Evolutionary conservation across 352 stramenopile species (phyloP), one percentile per base, ranked within the genome.

Genomic region (Phytopythium ostracodes): DNA sequence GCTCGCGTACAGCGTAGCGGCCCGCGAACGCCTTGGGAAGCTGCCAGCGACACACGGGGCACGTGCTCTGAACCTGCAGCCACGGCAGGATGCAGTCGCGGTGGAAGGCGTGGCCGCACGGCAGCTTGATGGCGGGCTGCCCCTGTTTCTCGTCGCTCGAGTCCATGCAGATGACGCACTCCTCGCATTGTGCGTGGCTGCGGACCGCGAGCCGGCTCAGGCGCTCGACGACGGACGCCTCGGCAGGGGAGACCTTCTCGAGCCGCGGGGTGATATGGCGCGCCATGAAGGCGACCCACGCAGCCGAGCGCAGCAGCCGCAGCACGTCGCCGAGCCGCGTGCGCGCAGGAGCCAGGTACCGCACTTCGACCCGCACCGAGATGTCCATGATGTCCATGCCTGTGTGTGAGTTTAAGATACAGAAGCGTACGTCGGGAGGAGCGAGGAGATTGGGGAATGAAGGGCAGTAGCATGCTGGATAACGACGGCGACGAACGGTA

Each of bases 61-160:
- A 98, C 56, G 88, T 92, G 56, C 76, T 81, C 62, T 97, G 88
- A 59, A 89, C 79, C 27, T 88, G 55, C 20, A 97, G 82, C 93
- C 95, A 98, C 35, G 79, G 84, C 29, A 78, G 60, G 40, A 98
- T 81, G 70, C 95, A 98, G 43, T 83, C 78, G 43, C 72, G 69
- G 69, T 98, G 93, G 75, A 97, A 98, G 31, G 76, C 54, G 71
- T 99, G 94, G 25, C 80, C 76, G 60, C 94, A 98, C 1, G 91
- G 85, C 17, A 98, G 70, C 12, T 74, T 61, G 24, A 85, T 81
- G 18, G 47, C 35, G 20, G 43, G 57, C n/a, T 10, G 44, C 42
- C 29, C 47, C 40, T 60, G 35, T 1, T 63, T 64, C 14, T 96
- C 73, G 57, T 88, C 78, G 14, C 53, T 62, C 36, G 94, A 65